Base-by-base conservation (phyloP, 108 stramenopile genomes). In the Cylindrotheca closterium region DNA sequence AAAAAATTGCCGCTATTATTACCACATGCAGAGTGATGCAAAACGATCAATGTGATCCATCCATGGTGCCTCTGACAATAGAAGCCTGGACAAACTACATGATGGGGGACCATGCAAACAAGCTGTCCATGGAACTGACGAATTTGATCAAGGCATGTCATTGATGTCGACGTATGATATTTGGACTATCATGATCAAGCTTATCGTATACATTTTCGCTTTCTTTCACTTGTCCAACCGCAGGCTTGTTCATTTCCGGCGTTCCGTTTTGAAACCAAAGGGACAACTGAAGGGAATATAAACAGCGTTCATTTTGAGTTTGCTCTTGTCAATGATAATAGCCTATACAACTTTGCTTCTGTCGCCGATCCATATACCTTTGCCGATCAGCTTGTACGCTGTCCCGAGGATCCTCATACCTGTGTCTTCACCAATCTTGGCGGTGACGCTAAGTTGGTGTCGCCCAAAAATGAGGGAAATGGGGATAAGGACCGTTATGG, bases 381-480 rank as follows among this genome's bases (percentile, higher is more conserved):
- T 73, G 68, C 70, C 1, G 72, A 79, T 63, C 83, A 61, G 60
- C 85, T 25, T 18, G 55, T 27, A 46, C 19, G 21, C 2, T 29
- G 50, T 1, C n/a, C 29, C 8, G 1, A 30, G 26, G 2, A 31
- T 21, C 24, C 15, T 51, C 21, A 17, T 19, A 19, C 37, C 60
- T 51, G 50, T 4, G 66, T 60, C 25, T 90, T 90, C 77, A 25
- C 60, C 22, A 90, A 87, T 55, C 67, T 90, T 22, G 84, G 86
- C 17, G 78, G 79, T 0, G 84, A 87, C 65, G 85, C 84, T 22
- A 58, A 49, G 24, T 72, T 87, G 10, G 63, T 84, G 1, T 68
- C 81, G 23, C 86, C 86, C 19, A 59, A 62, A 18, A 67, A 78
- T 15, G 65, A 49, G 29, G 47, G 0, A n/a, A 1, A 63, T 51